Evolutionary conservation across 2,329 filamentous ascomycete species (phyloP), one percentile per base, ranked within the genome.

Genomic region (Lasiodiplodia hormozganensis): DNA sequence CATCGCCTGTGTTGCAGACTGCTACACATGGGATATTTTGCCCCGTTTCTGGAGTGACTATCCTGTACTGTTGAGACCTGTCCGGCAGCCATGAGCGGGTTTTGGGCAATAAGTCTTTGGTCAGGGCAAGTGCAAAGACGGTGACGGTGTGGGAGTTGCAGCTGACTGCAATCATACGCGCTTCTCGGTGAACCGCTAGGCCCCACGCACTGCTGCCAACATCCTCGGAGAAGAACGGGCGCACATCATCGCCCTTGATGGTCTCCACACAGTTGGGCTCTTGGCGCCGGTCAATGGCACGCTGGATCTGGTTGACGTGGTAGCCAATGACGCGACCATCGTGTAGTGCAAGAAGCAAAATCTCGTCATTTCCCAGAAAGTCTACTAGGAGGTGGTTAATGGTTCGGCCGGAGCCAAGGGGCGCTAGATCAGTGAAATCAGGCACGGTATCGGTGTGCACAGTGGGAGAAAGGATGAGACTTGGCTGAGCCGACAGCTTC

Each of bases 181-280:
- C 93, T 70, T 89, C 83, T 70, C 88, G 86, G 77, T 98, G 95
- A 12, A 97, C 86, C 8, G 93, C 91, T 58, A 97, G 80, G 0
- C 95, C 96, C 96, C 96, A 99, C 2, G 94, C 95, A 69, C 92
- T 95, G 28, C 81, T 82, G 1, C 88, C 87, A 2, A 97, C 93
- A 75, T 92, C 94, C 47, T 91, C 87, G 69, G 89, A 87, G 68
- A 97, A 92, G 75, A 97, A 92, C 0, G 82, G 82, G 74, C 69
- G 82, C 72, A 76, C 76, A 68, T 74, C 73, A 51, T 83, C 56
- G 81, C 84, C 74, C 83, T 87, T 67, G 70, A 72, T 21, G 4
- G 68, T 36, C 14, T 71, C 69, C n/a, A 62, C 25, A 43, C 65
- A 54, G 31, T 65, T 54, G 49, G 62, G 49, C 60, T 67, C 43